Evolutionary conservation across 305 asterid species (phyloP).

Genomic region (Stenogyne calaminthoides): DNA sequence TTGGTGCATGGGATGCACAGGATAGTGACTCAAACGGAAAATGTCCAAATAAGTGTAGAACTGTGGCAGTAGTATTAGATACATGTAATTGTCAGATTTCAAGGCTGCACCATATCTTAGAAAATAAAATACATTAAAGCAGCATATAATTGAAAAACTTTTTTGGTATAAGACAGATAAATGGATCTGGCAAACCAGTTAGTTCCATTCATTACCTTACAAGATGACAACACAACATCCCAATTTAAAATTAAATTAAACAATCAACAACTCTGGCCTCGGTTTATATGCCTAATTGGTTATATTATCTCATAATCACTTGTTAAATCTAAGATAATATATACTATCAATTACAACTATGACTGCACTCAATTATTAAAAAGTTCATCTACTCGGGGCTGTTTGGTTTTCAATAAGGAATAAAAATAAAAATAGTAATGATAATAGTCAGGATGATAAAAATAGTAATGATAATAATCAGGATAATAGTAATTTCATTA

Average conservation of each 20-base stretch:
- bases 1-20: too few relatives aligned
- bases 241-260: not conserved
- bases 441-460: too few relatives aligned
- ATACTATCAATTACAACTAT: constrained; percentile 26
- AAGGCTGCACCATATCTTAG: constrained; percentile 8
- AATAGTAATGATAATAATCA: too few relatives aligned
- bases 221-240: constrained; percentile 26
- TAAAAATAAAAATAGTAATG: too few relatives aligned
- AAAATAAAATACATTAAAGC: constrained; percentile 9
- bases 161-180: constrained; percentile 35
- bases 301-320: constrained; percentile 32
- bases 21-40: too few relatives aligned
- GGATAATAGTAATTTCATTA: too few relatives aligned
- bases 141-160: constrained; percentile 26
- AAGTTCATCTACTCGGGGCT: too few relatives aligned
- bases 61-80: too few relatives aligned
- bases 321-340: constrained; percentile 32
- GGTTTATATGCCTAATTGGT: constrained; percentile 2
- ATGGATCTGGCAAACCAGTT: constrained; percentile 31
- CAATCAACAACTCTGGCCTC: constrained; percentile 11
- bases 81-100: not conserved
- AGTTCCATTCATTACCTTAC: constrained; percentile 18
- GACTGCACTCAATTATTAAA: not conserved
- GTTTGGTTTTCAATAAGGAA: too few relatives aligned
- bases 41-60: too few relatives aligned